Base-by-base conservation (phyloP, 169 alveolate genomes). In the Miamiensis avidus region DNA sequence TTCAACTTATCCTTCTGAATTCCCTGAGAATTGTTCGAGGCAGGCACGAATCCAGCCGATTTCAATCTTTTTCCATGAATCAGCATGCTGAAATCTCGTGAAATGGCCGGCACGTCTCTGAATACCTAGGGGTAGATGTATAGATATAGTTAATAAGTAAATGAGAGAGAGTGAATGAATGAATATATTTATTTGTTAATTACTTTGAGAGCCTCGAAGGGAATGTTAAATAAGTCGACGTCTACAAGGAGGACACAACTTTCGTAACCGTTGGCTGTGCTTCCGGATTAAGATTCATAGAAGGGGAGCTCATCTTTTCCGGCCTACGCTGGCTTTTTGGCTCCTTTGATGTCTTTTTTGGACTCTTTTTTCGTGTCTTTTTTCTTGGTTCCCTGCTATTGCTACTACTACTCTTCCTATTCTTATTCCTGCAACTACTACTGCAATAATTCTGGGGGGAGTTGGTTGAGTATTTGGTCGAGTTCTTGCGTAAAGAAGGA, bases 241-340 rank as follows among this genome's bases (percentile, higher is more conserved):
- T 95, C 98, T n/a, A 95, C 79, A 81, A 93, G 82, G 72, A 95
- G 75, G 26, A 95, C 93, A 25, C 92, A 76, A 65, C 91, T 89
- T 76, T 95, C 97, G 28, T 93, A 89, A 64, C 96, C 96, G 27
- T 94, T 90, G 31, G 96, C 89, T 1, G 97, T 94, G 26, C 89
- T 83, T n/a, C 93, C 93, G 11, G 93, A 82, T 73, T 91, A 90
- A 65, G 91, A 81, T 85, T 92, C 96, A 84, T 92, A 92, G 25
- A 84, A 81, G 28, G 91, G 86, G 0, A 92, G 31, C 30, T 92
- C 96, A 34, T 90, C 96, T 75, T 90, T 88, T 72, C 88, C 95
- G 33, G 82, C 92, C 74, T 90, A 89, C 0, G 91, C 20, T 11
- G 4, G 93, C 6, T 89, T 92, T 64, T 93, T 88, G 32, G 91